Conservation (phyloP, 2,329 filamentous ascomycete species). For the Coniella lustricola region DNA sequence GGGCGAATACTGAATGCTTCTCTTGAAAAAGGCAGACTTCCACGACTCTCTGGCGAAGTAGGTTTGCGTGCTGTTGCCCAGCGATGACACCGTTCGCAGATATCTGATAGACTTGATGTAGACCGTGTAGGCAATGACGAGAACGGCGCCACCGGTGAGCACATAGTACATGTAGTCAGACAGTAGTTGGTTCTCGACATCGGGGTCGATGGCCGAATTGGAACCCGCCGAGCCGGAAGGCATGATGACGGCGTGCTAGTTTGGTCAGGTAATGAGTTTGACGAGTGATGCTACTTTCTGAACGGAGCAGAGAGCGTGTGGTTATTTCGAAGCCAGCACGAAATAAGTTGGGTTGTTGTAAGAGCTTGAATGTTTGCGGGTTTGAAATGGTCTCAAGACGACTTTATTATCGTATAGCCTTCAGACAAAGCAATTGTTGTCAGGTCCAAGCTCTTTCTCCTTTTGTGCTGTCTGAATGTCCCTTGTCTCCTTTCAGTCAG, state of each 20-base stretch:
- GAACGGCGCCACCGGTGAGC: constrained; percentile 55
- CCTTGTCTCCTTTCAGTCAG: constrained; percentile 1
- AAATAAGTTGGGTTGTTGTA: constrained; percentile 12
- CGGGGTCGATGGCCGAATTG: constrained; percentile 27
- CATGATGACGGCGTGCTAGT: constrained; percentile 11
- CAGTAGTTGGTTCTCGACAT: constrained; percentile 45
- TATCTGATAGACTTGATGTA: constrained; percentile 56
- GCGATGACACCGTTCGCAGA: constrained; percentile 64
- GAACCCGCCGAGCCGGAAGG: constrained; percentile 17
- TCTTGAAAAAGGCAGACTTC: constrained; percentile 55
- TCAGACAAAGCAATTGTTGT: constrained; percentile 6
- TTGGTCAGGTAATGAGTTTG: neutral
- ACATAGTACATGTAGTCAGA: constrained; percentile 55
- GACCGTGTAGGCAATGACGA: constrained; percentile 62
- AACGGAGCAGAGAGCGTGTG: neutral
- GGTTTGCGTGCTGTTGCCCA: constrained; percentile 71
- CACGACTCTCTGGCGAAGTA: constrained; percentile 62
- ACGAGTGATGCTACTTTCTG: neutral
- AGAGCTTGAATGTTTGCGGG: neutral
- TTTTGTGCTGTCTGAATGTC: neutral
- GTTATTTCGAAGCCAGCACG: constrained; percentile 14
- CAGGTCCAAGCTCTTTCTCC: constrained; percentile 3
- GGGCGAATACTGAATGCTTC: constrained; percentile 62
- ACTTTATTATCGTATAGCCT: neutral
- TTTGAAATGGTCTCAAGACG: neutral